These are phyloP conservation scores for Linum usitatissimum DNA, from an alignment of 345 rosid genomes.

Conservation along the genomic window DNA sequence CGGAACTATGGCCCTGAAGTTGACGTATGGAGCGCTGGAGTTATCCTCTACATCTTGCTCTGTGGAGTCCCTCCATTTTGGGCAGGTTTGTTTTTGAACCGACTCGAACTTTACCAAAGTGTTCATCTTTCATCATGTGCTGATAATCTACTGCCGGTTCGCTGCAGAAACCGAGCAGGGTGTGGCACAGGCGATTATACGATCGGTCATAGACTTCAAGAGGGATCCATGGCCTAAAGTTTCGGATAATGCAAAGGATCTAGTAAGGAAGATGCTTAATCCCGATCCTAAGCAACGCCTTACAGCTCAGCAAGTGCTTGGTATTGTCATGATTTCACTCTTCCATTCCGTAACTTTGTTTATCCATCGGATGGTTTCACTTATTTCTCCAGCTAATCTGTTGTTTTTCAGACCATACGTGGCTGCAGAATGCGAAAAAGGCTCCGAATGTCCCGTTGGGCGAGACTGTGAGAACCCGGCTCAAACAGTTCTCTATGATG, in stretches of 20 bases:
- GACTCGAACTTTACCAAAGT: no score
- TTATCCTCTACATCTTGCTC: conserved; percentile 70
- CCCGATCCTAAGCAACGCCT: conserved; percentile 74
- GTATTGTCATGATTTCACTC: conserved; percentile 26
- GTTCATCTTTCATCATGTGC: background rate
- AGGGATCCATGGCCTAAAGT: conserved; percentile 99
- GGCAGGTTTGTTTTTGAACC: conserved; percentile 43
- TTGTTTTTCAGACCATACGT: conserved; percentile 58
- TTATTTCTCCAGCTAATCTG: background rate
- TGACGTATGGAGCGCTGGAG: conserved; percentile 93
- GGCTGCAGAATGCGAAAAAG: conserved; percentile 74
- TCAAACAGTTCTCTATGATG: conserved; percentile 87
- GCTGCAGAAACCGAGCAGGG: conserved; percentile 89
- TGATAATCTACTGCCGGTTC: conserved; percentile 4
- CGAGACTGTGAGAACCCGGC: conserved; percentile 87
- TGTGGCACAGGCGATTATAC: conserved; percentile 87
- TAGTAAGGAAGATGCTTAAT: conserved; percentile 87
- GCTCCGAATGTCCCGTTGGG: conserved; percentile 84
- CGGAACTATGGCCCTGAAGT: conserved; percentile 79
- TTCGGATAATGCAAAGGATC: conserved; percentile 86
- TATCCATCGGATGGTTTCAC: background rate
- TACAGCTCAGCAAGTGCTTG: conserved; percentile 83
- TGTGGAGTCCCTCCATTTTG: conserved; percentile 91
- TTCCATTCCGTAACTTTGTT: background rate
- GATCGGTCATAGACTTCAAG: conserved; percentile 70